Base-by-base conservation (phyloP, 768 basidiomycete genomes). In the Gautieria morchelliformis region DNA sequence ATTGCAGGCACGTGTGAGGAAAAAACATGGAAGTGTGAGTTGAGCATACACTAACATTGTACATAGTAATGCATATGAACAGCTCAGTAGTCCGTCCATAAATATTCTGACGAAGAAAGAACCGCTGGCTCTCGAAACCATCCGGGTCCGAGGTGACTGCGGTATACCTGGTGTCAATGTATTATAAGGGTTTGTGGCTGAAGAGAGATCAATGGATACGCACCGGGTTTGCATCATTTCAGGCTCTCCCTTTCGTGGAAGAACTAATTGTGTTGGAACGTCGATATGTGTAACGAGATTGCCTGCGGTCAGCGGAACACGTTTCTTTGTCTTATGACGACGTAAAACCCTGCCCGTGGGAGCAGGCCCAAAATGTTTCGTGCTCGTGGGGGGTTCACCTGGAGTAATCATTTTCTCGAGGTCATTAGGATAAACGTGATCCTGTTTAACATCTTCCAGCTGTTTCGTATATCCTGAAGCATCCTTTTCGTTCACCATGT, bases 31-130 rank as follows among this genome's bases (percentile, higher is more conserved):
- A 37, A 27, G 57, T 52, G 30, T 37, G n/a, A 59, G n/a, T n/a
- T 33, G 51, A 22, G 61, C 64, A 57, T 24, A 59, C 24, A 68
- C 85, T 67, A 69, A 95, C 94, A 68, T 96, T 96, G 68, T 87
- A 96, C 92, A 96, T 93, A 22, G 93, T 97, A 64, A 97, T 88
- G 58, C 92, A 89, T 67, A 97, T 87, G 72, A 95, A 89, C 55
- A 97, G 68, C 66, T 97, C 94, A 12, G 93, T 96, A 56, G 85
- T 79, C 53, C 93, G 78, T 32, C 84, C 82, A 60, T 72, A 80
- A 65, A 89, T 80, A 65, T 87, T 87, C 67, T 96, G 94, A 52
- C 93, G 78, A 32, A 97, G 75, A 59, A 85, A 88, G 69, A 90
- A 94, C 11, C 89, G 85, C 48, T 82, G 82, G 66, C 77, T 80